Percentiles rank a stretch among this genome's conserved stretches.
Evolutionary conservation across 805 yeast genomes (phyloP).

Genomic region (Lipomyces starkeyi): DNA sequence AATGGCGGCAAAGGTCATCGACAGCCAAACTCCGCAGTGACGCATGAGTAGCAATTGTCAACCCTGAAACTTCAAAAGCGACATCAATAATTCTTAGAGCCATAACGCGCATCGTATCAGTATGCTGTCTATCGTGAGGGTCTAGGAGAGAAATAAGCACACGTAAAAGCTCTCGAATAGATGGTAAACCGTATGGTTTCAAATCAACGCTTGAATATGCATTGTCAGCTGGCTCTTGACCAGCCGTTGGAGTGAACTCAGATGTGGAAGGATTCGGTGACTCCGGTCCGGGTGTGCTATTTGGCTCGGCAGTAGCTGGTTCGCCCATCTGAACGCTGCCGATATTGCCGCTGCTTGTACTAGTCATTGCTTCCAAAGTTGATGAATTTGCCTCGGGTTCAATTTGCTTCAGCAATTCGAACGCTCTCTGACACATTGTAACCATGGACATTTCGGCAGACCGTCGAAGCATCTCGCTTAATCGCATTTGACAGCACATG

Average conservation of each 20-base stretch:
- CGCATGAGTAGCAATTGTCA: constrained; percentile 63
- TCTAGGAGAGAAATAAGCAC: constrained; percentile 79
- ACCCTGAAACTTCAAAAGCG: constrained; percentile 82
- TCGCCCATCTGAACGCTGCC: constrained; percentile 59
- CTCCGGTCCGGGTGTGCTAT: constrained; percentile 17
- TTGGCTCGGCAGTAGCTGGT: constrained; percentile 46
- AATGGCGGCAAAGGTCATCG: constrained; percentile 83
- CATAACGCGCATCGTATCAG: constrained; percentile 84
- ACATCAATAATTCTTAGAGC: constrained; percentile 77
- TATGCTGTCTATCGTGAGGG: constrained; percentile 83
- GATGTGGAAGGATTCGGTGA: constrained; percentile 29
- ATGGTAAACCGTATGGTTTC: constrained; percentile 68
- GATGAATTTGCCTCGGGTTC: constrained; percentile 53
- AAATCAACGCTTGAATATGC: constrained; percentile 32
- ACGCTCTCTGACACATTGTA: constrained; percentile 70
- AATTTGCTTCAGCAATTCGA: constrained; percentile 62
- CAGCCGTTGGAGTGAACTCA: constrained; percentile 28
- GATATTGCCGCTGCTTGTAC: constrained; percentile 55
- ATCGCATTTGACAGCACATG: constrained; percentile 87
- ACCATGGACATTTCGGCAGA: constrained; percentile 86
- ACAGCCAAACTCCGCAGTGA: constrained; percentile 70
- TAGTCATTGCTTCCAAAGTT: constrained; percentile 41
- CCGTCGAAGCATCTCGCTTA: constrained; percentile 85
- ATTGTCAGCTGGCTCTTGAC: constrained; percentile 18
- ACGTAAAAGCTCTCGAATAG: constrained; percentile 76